Percentiles rank a stretch among this genome's conserved stretches.
These are phyloP conservation scores for Lagerstroemia speciosa DNA, from an alignment of 345 rosid genomes.

Conservation along the genomic window DNA sequence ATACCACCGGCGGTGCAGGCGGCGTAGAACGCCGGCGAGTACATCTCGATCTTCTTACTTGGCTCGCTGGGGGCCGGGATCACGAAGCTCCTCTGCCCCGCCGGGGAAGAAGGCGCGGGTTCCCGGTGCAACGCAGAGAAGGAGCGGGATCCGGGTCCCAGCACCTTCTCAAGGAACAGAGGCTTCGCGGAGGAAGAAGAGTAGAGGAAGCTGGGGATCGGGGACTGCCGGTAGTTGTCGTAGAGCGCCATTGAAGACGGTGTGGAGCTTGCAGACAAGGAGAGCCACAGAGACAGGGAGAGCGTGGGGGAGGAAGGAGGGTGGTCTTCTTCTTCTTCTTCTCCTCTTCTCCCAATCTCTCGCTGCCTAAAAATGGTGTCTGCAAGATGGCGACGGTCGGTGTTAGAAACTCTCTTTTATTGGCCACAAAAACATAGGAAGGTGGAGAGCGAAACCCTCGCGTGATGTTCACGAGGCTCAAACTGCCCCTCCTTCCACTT, in stretches of 20 bases:
- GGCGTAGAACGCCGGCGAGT: constrained; percentile 68
- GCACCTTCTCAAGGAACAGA: constrained; percentile 19
- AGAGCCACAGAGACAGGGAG: not conserved
- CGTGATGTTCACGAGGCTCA: not conserved
- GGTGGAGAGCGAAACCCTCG: constrained; percentile 4
- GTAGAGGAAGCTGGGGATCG: constrained; percentile 75
- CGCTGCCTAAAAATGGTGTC: not conserved
- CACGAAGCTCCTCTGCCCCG: constrained; percentile 15
- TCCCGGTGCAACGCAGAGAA: constrained; percentile 5
- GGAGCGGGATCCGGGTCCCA: constrained; percentile 13
- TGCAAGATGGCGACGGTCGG: not conserved
- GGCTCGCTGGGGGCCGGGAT: constrained; percentile 60
- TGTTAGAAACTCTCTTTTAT: not conserved
- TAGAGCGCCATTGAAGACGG: constrained; percentile 32
- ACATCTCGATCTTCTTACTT: constrained; percentile 55
- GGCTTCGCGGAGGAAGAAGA: constrained; percentile 24
- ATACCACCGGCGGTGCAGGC: constrained; percentile 75
- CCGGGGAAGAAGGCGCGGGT: constrained; percentile 8
- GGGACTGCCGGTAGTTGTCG: constrained; percentile 30
- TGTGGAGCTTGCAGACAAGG: not conserved
- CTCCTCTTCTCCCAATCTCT: constrained; percentile 3
- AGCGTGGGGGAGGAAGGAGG: not conserved
- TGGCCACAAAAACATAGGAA: not conserved
- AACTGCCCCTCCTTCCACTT: not conserved
- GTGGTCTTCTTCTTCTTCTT: not conserved